These are phyloP conservation scores for Aegilops speltoides DNA, from an alignment of 176 grass and related monocot species.

Conservation along the genomic window DNA sequence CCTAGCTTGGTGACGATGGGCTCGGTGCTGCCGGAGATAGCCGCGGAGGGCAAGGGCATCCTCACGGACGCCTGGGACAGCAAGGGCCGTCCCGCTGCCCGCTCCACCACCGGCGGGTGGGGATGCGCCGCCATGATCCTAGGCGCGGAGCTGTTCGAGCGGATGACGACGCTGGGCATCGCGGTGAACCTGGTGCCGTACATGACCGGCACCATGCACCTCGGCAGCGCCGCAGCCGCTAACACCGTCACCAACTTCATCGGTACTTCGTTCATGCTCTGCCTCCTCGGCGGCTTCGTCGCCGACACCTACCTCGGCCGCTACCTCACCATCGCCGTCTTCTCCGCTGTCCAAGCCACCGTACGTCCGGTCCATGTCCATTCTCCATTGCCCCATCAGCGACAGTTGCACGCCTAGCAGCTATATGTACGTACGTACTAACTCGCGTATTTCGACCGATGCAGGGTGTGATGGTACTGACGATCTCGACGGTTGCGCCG, in stretches of 20 bases:
- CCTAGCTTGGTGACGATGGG: constrained; percentile 40
- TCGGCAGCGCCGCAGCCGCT: constrained; percentile 80
- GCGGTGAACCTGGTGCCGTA: constrained; percentile 91
- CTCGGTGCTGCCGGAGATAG: constrained; percentile 43
- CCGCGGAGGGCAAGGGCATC: constrained; percentile 40
- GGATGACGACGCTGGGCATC: constrained; percentile 93
- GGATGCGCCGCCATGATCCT: constrained; percentile 75
- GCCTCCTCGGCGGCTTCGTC: constrained; percentile 87
- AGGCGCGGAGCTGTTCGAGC: constrained; percentile 91
- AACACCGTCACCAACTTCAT: constrained; percentile 95
- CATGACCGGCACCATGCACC: constrained; percentile 92
- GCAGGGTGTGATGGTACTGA: constrained; percentile 80
- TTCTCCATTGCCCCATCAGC: not conserved
- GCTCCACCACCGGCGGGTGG: constrained; percentile 68
- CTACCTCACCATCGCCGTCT: constrained; percentile 91
- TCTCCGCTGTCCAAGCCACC: constrained; percentile 76
- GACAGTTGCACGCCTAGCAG: not conserved
- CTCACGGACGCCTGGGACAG: constrained; percentile 80
- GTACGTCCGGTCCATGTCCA: not conserved
- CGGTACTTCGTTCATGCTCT: constrained; percentile 95
- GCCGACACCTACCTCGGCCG: constrained; percentile 95
- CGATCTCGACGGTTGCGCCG: constrained; percentile 66
- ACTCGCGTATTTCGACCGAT: not conserved
- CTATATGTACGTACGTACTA: not conserved
- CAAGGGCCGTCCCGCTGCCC: constrained; percentile 68